Percentiles rank a stretch among this genome's conserved stretches.
Evolutionary conservation across 2,329 filamentous ascomycete species (phyloP).

Genomic region (Penicillium sp.): DNA sequence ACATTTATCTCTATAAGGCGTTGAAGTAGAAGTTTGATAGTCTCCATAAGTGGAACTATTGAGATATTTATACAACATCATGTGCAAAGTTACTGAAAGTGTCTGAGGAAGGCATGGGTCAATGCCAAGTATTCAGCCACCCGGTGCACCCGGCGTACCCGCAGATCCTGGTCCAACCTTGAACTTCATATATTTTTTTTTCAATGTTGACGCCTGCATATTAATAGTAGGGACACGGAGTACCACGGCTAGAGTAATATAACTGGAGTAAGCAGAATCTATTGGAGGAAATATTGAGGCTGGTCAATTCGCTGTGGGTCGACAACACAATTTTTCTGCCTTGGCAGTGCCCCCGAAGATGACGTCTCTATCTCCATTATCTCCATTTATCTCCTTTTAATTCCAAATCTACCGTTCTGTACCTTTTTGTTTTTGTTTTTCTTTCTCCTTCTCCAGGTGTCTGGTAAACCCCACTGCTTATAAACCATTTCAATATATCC

Average conservation of each 20-base stretch:
- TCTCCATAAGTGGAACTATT: not conserved
- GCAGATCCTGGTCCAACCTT: not conserved
- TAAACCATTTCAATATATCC: not conserved
- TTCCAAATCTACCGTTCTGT: not conserved
- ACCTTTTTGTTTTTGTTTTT: not conserved
- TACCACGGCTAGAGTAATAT: not conserved
- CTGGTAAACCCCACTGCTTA: not conserved
- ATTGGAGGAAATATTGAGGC: not conserved
- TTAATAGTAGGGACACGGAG: not conserved
- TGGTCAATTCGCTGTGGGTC: not conserved
- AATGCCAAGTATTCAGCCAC: conserved; percentile 5
- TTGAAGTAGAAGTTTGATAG: not conserved
- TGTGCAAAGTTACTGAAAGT: not conserved
- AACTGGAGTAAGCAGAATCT: not conserved
- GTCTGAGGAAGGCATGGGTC: not conserved
- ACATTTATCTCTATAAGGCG: not conserved
- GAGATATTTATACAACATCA: too few species aligned
- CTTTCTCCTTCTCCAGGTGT: not conserved
- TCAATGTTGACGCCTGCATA: not conserved
- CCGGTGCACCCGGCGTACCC: not conserved
- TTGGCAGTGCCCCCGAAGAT: conserved; percentile 3
- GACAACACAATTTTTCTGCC: not conserved
- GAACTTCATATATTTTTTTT: too few species aligned
- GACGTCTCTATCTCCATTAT: not conserved
- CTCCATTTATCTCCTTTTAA: too few species aligned